Evolutionary conservation across 805 yeast species (phyloP).

Genomic region (Kazachstania viticola): DNA sequence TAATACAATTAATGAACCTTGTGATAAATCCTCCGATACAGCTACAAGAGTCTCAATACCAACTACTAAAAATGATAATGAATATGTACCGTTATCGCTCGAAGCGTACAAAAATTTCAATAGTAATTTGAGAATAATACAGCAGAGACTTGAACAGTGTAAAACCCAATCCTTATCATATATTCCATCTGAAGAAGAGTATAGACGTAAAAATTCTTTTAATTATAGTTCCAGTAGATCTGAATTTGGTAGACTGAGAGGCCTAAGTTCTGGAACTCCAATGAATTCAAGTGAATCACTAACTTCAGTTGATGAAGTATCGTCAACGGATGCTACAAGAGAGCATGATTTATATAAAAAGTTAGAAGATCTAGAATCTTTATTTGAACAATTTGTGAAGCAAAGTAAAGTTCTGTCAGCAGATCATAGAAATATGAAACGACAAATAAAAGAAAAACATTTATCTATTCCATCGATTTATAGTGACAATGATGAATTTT

Average conservation of each 20-base stretch:
- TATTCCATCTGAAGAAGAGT: conserved; percentile 3
- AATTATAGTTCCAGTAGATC: conserved; percentile 7
- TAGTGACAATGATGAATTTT: conserved; percentile 41
- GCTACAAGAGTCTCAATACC: neutral
- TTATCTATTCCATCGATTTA: conserved; percentile 21
- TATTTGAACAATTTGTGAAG: conserved; percentile 13
- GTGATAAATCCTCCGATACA: neutral
- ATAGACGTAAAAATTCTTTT: neutral
- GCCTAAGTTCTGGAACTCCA: conserved; percentile 3
- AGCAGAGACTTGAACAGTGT: conserved; percentile 20
- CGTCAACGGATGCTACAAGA: neutral
- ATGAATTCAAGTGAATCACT: conserved; percentile 4
- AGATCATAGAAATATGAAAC: conserved; percentile 10
- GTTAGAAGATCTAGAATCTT: conserved; percentile 15
- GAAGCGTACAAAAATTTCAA: conserved; percentile 12
- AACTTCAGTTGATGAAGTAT: conserved; percentile 1
- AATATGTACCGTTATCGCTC: conserved; percentile 11
- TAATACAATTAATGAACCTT: neutral
- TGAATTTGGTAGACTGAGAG: conserved; percentile 3
- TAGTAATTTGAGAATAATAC: conserved; percentile 12
- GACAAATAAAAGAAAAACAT: conserved; percentile 7
- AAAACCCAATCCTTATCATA: conserved; percentile 18
- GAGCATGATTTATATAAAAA: conserved; percentile 18
- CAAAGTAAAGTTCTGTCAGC: conserved; percentile 12
- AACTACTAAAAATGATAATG: neutral